A percentile compares a stretch with the other conserved stretches of the same genome.
These are phyloP conservation scores for Suillus hirtellus DNA, from an alignment of 768 basidiomycete species.

Conservation along the genomic window DNA sequence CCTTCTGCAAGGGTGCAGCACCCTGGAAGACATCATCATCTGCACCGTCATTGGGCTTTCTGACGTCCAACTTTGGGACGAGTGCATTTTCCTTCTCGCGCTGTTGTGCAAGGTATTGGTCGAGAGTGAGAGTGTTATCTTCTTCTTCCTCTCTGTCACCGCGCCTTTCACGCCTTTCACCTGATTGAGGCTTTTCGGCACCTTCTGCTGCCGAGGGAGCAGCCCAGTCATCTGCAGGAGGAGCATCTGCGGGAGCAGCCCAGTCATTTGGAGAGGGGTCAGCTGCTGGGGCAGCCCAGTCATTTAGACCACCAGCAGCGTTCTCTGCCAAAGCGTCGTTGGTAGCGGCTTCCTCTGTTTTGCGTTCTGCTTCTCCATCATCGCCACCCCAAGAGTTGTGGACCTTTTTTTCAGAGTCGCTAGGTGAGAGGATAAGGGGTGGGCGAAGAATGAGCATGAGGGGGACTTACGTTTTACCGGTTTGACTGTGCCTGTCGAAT, in stretches of 20 bases:
- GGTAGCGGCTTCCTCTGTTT: slow-evolving; percentile 73
- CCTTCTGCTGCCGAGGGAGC: slow-evolving; percentile 37
- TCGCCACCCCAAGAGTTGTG: slow-evolving; percentile 96
- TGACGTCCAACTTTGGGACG: slow-evolving; percentile 77
- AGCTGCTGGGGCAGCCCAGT: slow-evolving; percentile 35
- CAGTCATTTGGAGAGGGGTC: slow-evolving; percentile 36
- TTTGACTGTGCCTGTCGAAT: slow-evolving; percentile 85
- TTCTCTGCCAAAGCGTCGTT: slow-evolving; percentile 65
- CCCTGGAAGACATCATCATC: slow-evolving; percentile 72
- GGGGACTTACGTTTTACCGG: slow-evolving; percentile 72
- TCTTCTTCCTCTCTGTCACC: slow-evolving; percentile 80
- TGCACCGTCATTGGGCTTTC: slow-evolving; percentile 79
- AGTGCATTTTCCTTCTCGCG: slow-evolving; percentile 55
- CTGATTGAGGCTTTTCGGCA: slow-evolving; percentile 37
- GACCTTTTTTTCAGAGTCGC: slow-evolving; percentile 94
- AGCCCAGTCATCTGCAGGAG: slow-evolving; percentile 37
- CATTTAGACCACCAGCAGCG: slow-evolving; percentile 21
- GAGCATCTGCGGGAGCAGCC: slow-evolving; percentile 36
- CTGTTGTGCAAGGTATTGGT: slow-evolving; percentile 87
- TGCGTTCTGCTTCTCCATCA: slow-evolving; percentile 81
- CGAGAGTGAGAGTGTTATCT: slow-evolving; percentile 91
- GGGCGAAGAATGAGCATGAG: slow-evolving; percentile 5
- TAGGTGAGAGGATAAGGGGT: slow-evolving; percentile 32
- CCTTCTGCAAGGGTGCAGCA: slow-evolving; percentile 64
- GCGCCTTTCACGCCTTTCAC: slow-evolving; percentile 36